A percentile compares a stretch with the other conserved stretches of the same genome.
Conservation (phyloP, 164 flowering plant genomes). For the Platanus orientalis region DNA sequence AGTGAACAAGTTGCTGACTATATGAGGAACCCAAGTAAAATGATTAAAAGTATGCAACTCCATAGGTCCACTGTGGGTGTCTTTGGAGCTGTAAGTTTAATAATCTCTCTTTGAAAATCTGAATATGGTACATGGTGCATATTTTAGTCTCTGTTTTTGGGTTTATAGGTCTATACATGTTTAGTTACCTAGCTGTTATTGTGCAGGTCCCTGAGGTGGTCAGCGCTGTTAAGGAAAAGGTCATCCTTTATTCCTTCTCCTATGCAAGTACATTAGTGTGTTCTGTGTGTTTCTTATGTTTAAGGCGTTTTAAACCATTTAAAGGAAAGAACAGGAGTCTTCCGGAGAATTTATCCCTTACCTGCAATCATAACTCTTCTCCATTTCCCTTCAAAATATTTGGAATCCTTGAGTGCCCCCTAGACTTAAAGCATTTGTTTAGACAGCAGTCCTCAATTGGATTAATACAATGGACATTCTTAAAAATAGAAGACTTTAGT, state of each 20-base stretch:
- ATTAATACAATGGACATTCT: too few relatives aligned
- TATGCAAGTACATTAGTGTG: background rate
- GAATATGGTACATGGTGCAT: background rate
- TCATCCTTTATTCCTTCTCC: background rate
- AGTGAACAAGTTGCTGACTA: slow-evolving; percentile 85
- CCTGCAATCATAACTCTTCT: too few relatives aligned
- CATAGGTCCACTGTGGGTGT: slow-evolving; percentile 55
- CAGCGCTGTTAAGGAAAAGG: slow-evolving; percentile 20
- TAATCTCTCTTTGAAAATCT: background rate
- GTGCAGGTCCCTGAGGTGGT: slow-evolving; percentile 36
- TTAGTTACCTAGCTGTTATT: slow-evolving; percentile 6
- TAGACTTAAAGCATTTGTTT: too few relatives aligned
- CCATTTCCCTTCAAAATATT: too few relatives aligned
- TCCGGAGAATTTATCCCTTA: too few relatives aligned
- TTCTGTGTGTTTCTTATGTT: too few relatives aligned
- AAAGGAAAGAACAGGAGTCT: too few relatives aligned
- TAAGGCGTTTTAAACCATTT: too few relatives aligned
- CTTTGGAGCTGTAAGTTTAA: slow-evolving; percentile 61
- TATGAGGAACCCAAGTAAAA: slow-evolving; percentile 96
- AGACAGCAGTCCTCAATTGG: too few relatives aligned
- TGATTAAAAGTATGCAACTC: slow-evolving; percentile 82
- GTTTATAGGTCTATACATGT: background rate
- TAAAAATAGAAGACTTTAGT: too few relatives aligned
- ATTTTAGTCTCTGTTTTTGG: background rate
- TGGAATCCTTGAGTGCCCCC: too few relatives aligned